Base-by-base conservation (phyloP, 2,329 filamentous ascomycete species). In the Curvularia sp. region DNA sequence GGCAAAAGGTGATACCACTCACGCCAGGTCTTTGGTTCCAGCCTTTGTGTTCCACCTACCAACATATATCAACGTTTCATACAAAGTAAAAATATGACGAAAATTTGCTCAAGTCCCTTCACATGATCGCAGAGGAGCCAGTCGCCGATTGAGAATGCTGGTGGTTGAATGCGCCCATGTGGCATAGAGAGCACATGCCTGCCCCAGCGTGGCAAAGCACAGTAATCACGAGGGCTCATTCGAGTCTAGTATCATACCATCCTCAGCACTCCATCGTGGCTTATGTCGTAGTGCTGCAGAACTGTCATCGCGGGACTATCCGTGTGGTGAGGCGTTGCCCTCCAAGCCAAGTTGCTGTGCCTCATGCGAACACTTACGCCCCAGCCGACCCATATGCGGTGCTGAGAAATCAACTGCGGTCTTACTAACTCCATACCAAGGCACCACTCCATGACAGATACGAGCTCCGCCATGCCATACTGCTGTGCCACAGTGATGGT, bases 301-400 rank as follows among this genome's bases (percentile, higher is more conserved):
- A 39, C 20, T 48, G 47, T 33, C 57, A 30, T 22, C 26, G 39
- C 57, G 57, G 57, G 57, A 51, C 39, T 41, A 22, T 51, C 57
- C 57, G 57, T 47, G 28, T 22, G 42, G 35, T 51, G n/a, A 38
- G 39, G 46, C 51, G 39, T 41, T 41, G 57, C 53, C 47, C 46
- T 47, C 47, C 47, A 41, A 42, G 22, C 41, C 47, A 51, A 52
- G 31, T 55, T 20, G 42, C 57, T 51, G 52, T 56, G 52, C 52
- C 57, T 51, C 35, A 49, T 38, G 52, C 52, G 22, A 46, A 51
- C 33, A 35, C 26, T 20, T 44, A 39, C 52, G 57, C 57, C 52
- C 22, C 41, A 51, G 9, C 52, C 52, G 56, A 24, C 44, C 41
- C 13, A 26, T 49, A 22, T 49, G 42, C 6, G 26, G 15, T 15